Evolutionary conservation across 2,329 filamentous ascomycete species (phyloP), one percentile per base, ranked within the genome.

Genomic region (Aspergillus versicolor): DNA sequence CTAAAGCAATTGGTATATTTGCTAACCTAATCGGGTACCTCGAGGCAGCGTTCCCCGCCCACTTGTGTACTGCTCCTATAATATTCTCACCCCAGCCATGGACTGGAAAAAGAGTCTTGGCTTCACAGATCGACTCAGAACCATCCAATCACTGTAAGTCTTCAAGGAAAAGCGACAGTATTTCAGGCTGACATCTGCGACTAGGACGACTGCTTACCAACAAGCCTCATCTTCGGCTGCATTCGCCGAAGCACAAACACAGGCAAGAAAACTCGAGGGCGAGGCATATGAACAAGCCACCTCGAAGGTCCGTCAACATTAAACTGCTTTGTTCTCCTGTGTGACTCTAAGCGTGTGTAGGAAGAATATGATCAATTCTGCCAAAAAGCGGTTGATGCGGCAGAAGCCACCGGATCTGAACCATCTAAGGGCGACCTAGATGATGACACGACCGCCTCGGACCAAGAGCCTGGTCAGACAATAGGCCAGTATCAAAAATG

Each of bases 201-300:
- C 44, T 64, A 84, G 82, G 59, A 77, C 77, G 24, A 74, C 77
- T 34, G 80, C 79, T 41, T 82, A 80, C 61, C 78, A 79, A 65
- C 69, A 67, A 51, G 72, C 73, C 19, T 72, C 79, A 55, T 76
- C 79, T 57, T 71, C 75, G 3, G 73, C 78, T 27, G 74, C 74
- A 11, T 73, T 78, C 52, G 67, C 75, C 30, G 80, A 82, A 59
- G 82, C 81, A 30, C 80, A 80, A 54, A 73, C 78, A 34, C 77
- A 83, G 61, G 90, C 90, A 19, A 88, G 88, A 66, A 72, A 81
- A 46, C 75, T 86, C 41, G 92, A 96, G 73, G 68, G 54, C 32
- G 68, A 74, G 49, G 72, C 74, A n/a, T 75, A 75, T 57, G 63
- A 68, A 38, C 63, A 69, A 54, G 73, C 75, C 5, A 61, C 60